Evolutionary conservation across 106 monocot genomes (phyloP).

Genomic region (Acorus calamus): DNA sequence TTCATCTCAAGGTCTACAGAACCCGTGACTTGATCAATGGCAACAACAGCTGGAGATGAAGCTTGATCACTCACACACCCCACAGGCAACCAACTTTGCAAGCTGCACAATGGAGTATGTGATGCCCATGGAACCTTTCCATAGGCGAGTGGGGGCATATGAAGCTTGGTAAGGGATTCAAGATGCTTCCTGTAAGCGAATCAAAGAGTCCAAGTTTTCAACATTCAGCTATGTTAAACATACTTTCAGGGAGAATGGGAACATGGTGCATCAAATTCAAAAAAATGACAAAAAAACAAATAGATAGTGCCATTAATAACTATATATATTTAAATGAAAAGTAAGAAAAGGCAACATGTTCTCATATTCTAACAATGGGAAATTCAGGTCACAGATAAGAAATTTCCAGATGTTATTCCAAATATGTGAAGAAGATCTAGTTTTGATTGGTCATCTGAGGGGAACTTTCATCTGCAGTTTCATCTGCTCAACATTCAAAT

Average conservation of each 20-base stretch:
- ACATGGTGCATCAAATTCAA: too few species aligned
- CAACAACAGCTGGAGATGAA: slow-evolving; percentile 12
- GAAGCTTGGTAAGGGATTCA: slow-evolving; percentile 60
- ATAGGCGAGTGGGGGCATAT: slow-evolving; percentile 46
- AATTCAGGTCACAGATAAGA: too few species aligned
- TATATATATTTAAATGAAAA: too few species aligned
- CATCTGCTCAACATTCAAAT: slow-evolving; percentile 17
- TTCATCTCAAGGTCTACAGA: slow-evolving; percentile 25
- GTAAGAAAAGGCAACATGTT: too few species aligned
- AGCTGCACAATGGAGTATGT: slow-evolving; percentile 45
- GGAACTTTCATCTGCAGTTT: slow-evolving; percentile 5
- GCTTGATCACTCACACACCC: slow-evolving; percentile 11
- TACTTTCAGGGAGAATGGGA: neutral
- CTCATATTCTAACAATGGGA: too few species aligned
- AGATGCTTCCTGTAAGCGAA: slow-evolving; percentile 81
- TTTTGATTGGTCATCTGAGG: too few species aligned
- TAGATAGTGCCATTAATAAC: too few species aligned
- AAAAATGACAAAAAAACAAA: too few species aligned
- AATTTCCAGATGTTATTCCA: too few species aligned
- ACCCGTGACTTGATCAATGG: slow-evolving; percentile 17
- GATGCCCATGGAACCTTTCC: slow-evolving; percentile 71
- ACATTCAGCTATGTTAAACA: slow-evolving; percentile 1
- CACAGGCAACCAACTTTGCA: slow-evolving; percentile 49
- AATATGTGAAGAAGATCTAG: too few species aligned
- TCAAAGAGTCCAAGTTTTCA: slow-evolving; percentile 34